Evolutionary conservation across 352 stramenopile genomes (phyloP).

Genomic region (Phytopythium ostracodes): DNA sequence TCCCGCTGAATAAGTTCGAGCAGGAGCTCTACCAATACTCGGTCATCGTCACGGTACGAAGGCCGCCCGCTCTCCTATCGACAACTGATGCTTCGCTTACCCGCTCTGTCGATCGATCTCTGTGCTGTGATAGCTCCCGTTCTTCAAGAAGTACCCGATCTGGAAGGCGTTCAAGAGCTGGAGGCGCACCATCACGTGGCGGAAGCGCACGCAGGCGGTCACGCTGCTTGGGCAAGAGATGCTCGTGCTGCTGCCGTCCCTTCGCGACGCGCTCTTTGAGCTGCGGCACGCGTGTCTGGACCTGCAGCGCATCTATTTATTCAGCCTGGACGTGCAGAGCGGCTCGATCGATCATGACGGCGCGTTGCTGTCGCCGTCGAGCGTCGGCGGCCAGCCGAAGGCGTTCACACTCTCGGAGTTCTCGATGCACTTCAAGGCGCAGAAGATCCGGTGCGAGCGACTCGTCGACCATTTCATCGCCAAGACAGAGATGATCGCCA

Average conservation of each 20-base stretch:
- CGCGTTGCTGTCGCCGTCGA: not conserved
- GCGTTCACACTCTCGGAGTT: conserved; percentile 85
- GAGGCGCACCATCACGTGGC: conserved; percentile 65
- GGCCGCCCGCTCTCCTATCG: too few relatives aligned
- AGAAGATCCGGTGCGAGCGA: conserved; percentile 60
- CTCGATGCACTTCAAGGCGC: conserved; percentile 57
- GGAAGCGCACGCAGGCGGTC: conserved; percentile 32
- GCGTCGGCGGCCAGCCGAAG: conserved; percentile 19
- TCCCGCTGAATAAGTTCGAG: conserved; percentile 86
- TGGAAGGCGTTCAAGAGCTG: conserved; percentile 92
- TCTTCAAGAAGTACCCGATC: conserved; percentile 86
- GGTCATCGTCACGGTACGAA: conserved; percentile 58
- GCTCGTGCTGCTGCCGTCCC: conserved; percentile 83
- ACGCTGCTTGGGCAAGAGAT: conserved; percentile 69
- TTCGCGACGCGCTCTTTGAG: conserved; percentile 77
- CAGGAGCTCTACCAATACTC: conserved; percentile 90
- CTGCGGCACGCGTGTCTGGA: conserved; percentile 62
- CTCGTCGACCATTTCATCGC: conserved; percentile 60
- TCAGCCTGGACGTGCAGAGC: conserved; percentile 22
- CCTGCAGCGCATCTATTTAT: conserved; percentile 29
- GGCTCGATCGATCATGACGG: not conserved
- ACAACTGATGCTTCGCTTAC: too few relatives aligned
- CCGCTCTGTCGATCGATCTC: not conserved
- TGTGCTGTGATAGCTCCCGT: conserved; percentile 44
- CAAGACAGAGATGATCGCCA: conserved; percentile 48